Evolutionary conservation across 805 yeast species (phyloP).

Genomic region (Sugiyamaella floridensis): DNA sequence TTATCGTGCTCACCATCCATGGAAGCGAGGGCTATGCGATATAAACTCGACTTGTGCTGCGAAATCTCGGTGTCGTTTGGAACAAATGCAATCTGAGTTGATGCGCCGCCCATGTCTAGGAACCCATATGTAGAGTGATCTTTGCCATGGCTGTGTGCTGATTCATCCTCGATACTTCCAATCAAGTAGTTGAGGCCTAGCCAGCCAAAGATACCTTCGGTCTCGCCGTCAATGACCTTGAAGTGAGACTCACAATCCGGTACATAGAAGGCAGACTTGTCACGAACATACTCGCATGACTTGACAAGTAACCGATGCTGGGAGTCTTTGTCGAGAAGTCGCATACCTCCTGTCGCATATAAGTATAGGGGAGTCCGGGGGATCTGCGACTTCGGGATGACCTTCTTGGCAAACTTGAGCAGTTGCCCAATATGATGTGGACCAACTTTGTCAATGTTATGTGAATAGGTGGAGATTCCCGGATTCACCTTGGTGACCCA

Average conservation of each 20-base stretch:
- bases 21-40: slow-evolving; percentile 63
- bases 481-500: slow-evolving; percentile 74
- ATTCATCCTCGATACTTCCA: slow-evolving; percentile 45
- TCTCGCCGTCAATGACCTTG: slow-evolving; percentile 84
- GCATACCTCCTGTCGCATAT: slow-evolving; percentile 94
- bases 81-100: slow-evolving; percentile 90
- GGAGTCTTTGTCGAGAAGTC: slow-evolving; percentile 54
- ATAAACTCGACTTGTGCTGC: slow-evolving; percentile 65
- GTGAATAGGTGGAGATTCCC: slow-evolving; percentile 69
- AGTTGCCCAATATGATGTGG: slow-evolving; percentile 58
- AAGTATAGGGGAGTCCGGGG: slow-evolving; percentile 75
- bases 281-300: slow-evolving; percentile 52
- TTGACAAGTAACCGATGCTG: slow-evolving; percentile 48
- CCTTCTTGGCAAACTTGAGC: slow-evolving; percentile 57
- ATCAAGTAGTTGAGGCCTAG: slow-evolving; percentile 78
- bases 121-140: slow-evolving; percentile 63
- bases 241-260: slow-evolving; percentile 62
- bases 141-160: slow-evolving; percentile 22
- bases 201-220: slow-evolving; percentile 97
- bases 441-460: slow-evolving; percentile 55
- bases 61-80: slow-evolving; percentile 57
- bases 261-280: slow-evolving; percentile 50
- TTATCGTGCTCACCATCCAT: slow-evolving; percentile 28
- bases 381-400: slow-evolving; percentile 59
- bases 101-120: slow-evolving; percentile 99